Evolutionary conservation across 2,329 filamentous ascomycete genomes (phyloP), one percentile per base, ranked within the genome.

Genomic region (Colletotrichum chrysophilum): DNA sequence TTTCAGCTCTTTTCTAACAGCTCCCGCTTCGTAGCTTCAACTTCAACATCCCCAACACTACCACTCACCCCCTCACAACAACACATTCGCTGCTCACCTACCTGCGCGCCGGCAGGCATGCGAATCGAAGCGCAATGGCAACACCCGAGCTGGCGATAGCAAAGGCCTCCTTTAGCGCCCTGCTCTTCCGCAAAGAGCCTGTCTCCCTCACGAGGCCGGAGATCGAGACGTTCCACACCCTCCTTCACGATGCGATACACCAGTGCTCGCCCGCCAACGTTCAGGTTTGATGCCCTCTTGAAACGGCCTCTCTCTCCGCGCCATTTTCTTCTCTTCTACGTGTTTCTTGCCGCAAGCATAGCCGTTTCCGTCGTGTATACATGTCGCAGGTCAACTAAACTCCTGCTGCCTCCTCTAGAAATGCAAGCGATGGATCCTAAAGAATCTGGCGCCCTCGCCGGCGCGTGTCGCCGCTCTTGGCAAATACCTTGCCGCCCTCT

Each of bases 381-480:
- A 18, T 76, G 14, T 69, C 66, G 70, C 72, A 67, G 66, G 65
- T 76, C 78, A 72, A 82, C 85, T 85, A 87, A 85, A 84, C 77
- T 82, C 79, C 82, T 81, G 81, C 78, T 62, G 62, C 64, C 71
- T 81, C 79, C 43, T 71, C 21, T 91, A 98, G 96, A 94, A 92
- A 89, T 96, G 94, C 90, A 98, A 96, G 90, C 89, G 91, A 86
- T 98, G 95, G 95, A 93, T 96, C 81, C 86, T 96, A 82, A 89
- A 90, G 80, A 91, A 95, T 86, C 88, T 96, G 82, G 88, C 91
- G 80, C 89, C 90, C 74, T 97, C 95, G 75, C 84, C 90, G 72
- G 87, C 89, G 79, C 93, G 95, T 80, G 89, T 92, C 78, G 86
- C 88, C 74, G 91, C 93, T 56, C 86, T 97, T 78, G 94, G 91